A percentile compares a stretch with the other conserved stretches of the same genome.
Evolutionary conservation across 495 filamentous ascomycete genomes (phyloP).

Genomic region (Aeminium ludgeri): DNA sequence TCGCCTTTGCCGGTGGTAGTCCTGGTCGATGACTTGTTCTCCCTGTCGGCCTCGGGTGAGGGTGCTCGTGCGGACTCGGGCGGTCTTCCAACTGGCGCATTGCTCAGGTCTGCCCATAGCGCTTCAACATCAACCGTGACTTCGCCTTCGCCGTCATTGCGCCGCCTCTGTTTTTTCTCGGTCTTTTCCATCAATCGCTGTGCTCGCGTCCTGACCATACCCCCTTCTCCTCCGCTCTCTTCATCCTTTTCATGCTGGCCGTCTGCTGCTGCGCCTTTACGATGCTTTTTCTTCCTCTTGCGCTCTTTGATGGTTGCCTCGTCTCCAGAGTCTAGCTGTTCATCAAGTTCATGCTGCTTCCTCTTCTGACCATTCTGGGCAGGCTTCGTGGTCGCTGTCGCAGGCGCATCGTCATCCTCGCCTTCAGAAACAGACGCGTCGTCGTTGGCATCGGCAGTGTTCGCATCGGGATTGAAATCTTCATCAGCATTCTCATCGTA

Average conservation of each 20-base stretch:
- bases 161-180: constrained; percentile 28
- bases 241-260: constrained; percentile 4
- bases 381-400: background rate
- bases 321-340: constrained; percentile 18
- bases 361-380: constrained; percentile 6
- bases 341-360: constrained; percentile 1
- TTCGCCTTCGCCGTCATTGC: constrained; percentile 19
- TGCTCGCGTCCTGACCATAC: constrained; percentile 63
- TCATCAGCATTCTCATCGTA: constrained; percentile 17
- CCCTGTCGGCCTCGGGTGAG: constrained; percentile 5
- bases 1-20: background rate
- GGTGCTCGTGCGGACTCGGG: background rate
- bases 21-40: background rate
- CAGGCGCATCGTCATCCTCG: constrained; percentile 7
- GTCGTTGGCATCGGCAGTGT: constrained; percentile 3
- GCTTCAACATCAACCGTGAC: constrained; percentile 81
- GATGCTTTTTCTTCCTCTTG: constrained; percentile 8
- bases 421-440: constrained; percentile 9
- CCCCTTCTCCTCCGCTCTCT: constrained; percentile 44
- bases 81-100: constrained; percentile 13
- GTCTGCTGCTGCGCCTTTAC: constrained; percentile 1
- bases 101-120: constrained; percentile 65
- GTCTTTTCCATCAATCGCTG: constrained; percentile 18
- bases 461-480: constrained; percentile 17
- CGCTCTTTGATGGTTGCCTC: constrained; percentile 16